Evolutionary conservation across 495 filamentous ascomycete species (phyloP), one percentile per base, ranked within the genome.

Genomic region (Aspergillus ellipticus): DNA sequence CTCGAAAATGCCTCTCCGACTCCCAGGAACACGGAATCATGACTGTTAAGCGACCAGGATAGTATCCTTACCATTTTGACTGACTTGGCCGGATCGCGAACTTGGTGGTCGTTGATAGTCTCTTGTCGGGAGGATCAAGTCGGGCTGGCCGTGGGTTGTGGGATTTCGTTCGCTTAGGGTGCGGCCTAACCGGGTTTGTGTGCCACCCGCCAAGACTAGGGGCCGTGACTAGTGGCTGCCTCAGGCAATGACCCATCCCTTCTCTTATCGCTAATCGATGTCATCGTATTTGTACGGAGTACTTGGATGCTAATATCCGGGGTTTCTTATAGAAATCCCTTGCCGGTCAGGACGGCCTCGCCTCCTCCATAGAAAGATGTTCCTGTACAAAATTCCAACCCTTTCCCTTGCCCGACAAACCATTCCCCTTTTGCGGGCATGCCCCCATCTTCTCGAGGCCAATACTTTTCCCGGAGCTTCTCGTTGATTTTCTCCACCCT

Each of bases 311-410:
- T 56, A 41, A 29, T 49, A 42, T 45, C 24, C 13, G 13, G 35
- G n/a, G 35, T 15, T 29, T 16, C 50, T 52, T 43, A 62, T 49
- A 22, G 16, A 39, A 68, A 68, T 16, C 84, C 88, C 64, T 84
- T 81, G 6, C 89, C 89, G 16, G 79, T 24, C 55, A 76, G 63
- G 24, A 90, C 71, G 6, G 78, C 82, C 42, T 84, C 76, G 0
- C 90, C 89, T 21, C 84, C 88, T 21, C 92, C 92, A 74, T 95
- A 96, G 89, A 90, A 96, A 16, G 92, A 74, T 19, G 74, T 74
- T 0, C 92, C 92, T 51, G 75, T 79, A 33, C 85, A 79, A 56
- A 82, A 81, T 58, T 89, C 86, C 39, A 95, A 66, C 0, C 90
- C 90, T 57, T 74, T 81, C 66, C 90, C 89, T 59, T 92, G 82